These are phyloP conservation scores for Fallopia convolvulus DNA, from an alignment of 148 eudicot species.

Conservation along the genomic window DNA sequence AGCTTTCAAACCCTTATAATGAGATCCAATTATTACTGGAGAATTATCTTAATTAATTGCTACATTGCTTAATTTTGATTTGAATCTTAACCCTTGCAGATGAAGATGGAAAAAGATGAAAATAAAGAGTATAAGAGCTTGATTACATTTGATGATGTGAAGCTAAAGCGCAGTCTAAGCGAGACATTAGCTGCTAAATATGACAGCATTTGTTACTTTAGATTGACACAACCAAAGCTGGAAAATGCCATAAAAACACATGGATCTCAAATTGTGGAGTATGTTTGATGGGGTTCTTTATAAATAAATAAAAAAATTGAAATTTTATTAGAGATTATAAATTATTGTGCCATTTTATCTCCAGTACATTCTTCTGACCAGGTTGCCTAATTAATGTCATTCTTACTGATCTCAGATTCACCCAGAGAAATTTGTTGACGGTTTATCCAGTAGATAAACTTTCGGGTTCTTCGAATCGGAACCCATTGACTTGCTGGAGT, in stretches of 20 bases:
- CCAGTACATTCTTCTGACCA: not conserved
- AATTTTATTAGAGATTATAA: not conserved
- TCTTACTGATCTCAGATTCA: slow-evolving; percentile 34
- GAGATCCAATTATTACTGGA: too few relatives aligned
- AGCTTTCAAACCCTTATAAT: not conserved
- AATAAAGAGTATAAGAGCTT: slow-evolving; percentile 30
- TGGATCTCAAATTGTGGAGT: slow-evolving; percentile 45
- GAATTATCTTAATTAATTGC: not conserved
- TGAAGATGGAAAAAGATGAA: slow-evolving; percentile 27
- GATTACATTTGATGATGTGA: slow-evolving; percentile 45
- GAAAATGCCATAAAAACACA: slow-evolving; percentile 20
- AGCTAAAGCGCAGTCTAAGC: slow-evolving; percentile 25
- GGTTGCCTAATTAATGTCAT: not conserved
- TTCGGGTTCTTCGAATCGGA: slow-evolving; percentile 48
- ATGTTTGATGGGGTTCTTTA: not conserved
- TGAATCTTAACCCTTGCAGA: slow-evolving; percentile 17
- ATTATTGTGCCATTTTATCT: too few relatives aligned
- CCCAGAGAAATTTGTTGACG: slow-evolving; percentile 54
- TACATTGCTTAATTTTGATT: not conserved
- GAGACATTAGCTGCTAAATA: slow-evolving; percentile 17
- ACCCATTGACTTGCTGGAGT: slow-evolving; percentile 53
- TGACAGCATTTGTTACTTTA: slow-evolving; percentile 33
- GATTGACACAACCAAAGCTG: slow-evolving; percentile 48
- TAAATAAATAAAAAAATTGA: not conserved
- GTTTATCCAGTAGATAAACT: slow-evolving; percentile 52